Evolutionary conservation across 1,139 yeast genomes (phyloP).

Genomic region (Meyerozyma smithsonii): DNA sequence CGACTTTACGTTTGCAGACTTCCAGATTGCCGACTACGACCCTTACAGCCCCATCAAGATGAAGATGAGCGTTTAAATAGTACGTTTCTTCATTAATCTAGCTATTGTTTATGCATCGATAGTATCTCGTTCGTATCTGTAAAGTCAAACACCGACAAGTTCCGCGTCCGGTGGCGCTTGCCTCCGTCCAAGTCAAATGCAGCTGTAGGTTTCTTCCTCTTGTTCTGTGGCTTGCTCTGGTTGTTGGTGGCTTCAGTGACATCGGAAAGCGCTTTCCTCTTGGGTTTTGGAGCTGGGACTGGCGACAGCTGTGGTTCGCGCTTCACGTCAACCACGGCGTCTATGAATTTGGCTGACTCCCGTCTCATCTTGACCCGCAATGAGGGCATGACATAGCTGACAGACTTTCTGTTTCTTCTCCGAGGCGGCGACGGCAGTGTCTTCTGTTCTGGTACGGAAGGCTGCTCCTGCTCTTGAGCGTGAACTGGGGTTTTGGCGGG

Average conservation of each 20-base stretch:
- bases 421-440: neutral
- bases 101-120: constrained; percentile 1
- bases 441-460: too few species aligned
- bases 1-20: constrained; percentile 85
- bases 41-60: constrained; percentile 84
- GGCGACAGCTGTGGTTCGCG: neutral
- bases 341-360: constrained; percentile 54
- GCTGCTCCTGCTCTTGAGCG: too few species aligned
- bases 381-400: constrained; percentile 69
- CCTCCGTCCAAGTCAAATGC: neutral
- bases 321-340: constrained; percentile 38
- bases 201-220: constrained; percentile 1
- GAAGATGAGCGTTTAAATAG: constrained; percentile 62
- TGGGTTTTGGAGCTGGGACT: constrained; percentile 5
- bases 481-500: too few species aligned
- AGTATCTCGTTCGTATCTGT: constrained; percentile 13
- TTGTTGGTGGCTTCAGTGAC: constrained; percentile 12
- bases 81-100: constrained; percentile 1
- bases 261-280: constrained; percentile 18
- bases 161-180: neutral
- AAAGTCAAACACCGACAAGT: constrained; percentile 25
- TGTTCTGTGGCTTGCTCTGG: constrained; percentile 3
- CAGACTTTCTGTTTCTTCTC: constrained; percentile 42
- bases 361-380: constrained; percentile 68
- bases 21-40: constrained; percentile 69